Conservation (phyloP, 2,329 filamentous ascomycete genomes). For the Aureobasidium sp. region DNA sequence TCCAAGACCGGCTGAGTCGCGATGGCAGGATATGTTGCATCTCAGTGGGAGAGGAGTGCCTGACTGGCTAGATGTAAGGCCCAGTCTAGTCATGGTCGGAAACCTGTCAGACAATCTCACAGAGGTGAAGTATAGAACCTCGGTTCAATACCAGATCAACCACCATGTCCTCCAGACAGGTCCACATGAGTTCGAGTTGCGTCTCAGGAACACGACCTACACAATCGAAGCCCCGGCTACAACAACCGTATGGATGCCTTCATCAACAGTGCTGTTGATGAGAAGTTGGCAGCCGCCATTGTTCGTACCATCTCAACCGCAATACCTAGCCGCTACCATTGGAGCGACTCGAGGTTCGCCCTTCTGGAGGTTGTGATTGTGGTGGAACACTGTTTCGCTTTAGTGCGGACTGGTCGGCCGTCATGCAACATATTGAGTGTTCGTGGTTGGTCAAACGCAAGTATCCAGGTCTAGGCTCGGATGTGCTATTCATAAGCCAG, state of each 20-base stretch:
- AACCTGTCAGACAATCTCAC: not conserved
- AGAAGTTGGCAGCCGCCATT: not conserved
- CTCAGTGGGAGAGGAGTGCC: not conserved
- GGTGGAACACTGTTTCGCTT: not conserved
- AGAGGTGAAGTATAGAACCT: not conserved
- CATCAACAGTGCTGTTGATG: not conserved
- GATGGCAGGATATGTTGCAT: not conserved
- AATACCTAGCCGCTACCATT: not conserved
- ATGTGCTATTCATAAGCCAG: not conserved
- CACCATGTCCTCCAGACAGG: not conserved
- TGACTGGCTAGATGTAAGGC: not conserved
- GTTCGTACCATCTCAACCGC: not conserved
- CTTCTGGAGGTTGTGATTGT: not conserved
- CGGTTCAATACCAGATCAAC: not conserved
- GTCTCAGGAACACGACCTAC: not conserved
- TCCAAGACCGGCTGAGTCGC: not conserved
- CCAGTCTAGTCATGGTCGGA: not conserved
- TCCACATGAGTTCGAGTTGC: not conserved
- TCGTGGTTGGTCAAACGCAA: not conserved
- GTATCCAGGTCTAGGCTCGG: not conserved
- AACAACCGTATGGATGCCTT: not conserved
- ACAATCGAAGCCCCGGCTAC: not conserved
- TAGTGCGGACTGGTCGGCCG: not conserved
- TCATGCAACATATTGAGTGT: not conserved
- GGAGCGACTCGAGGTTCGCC: not conserved